These are phyloP conservation scores for Galeopsis tetrahit DNA, from an alignment of 257 asterid genomes.

Conservation along the genomic window DNA sequence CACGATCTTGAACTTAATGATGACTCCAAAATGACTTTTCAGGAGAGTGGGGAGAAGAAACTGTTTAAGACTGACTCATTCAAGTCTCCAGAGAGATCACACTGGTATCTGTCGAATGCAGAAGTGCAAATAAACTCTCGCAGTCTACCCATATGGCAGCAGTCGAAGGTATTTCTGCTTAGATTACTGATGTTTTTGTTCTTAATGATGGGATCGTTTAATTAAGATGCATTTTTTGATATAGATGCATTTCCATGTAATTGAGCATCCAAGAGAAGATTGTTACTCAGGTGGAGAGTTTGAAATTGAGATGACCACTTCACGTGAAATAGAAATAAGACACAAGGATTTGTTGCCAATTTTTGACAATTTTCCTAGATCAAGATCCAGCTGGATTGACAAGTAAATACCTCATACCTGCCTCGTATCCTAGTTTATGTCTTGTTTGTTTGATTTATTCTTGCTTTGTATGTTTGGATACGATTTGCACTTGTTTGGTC, in stretches of 20 bases:
- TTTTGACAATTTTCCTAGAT: slow-evolving; percentile 53
- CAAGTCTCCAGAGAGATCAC: slow-evolving; percentile 51
- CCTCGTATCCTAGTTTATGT: slow-evolving; percentile 24
- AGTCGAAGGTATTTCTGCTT: slow-evolving; percentile 49
- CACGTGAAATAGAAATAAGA: slow-evolving; percentile 60
- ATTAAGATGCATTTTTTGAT: slow-evolving; percentile 36
- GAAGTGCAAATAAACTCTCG: slow-evolving; percentile 68
- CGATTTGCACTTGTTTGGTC: slow-evolving; percentile 4
- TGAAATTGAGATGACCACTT: slow-evolving; percentile 61
- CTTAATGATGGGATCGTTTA: slow-evolving; percentile 20
- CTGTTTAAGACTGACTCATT: slow-evolving; percentile 36
- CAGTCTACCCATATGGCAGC: slow-evolving; percentile 69
- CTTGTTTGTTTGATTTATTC: slow-evolving; percentile 20
- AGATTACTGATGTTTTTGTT: slow-evolving; percentile 12
- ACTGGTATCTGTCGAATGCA: slow-evolving; percentile 64
- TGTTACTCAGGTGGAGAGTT: slow-evolving; percentile 52
- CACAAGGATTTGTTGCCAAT: slow-evolving; percentile 63
- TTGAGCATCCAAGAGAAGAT: slow-evolving; percentile 52
- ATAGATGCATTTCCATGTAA: slow-evolving; percentile 57
- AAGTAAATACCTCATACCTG: slow-evolving; percentile 41
- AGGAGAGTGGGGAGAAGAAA: slow-evolving; percentile 42
- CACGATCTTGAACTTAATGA: slow-evolving; percentile 46
- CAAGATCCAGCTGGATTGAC: slow-evolving; percentile 50
- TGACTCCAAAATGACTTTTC: slow-evolving; percentile 39
- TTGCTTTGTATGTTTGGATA: background rate